Conservation (phyloP, 768 basidiomycete genomes). For the Tylopilus sp. region DNA sequence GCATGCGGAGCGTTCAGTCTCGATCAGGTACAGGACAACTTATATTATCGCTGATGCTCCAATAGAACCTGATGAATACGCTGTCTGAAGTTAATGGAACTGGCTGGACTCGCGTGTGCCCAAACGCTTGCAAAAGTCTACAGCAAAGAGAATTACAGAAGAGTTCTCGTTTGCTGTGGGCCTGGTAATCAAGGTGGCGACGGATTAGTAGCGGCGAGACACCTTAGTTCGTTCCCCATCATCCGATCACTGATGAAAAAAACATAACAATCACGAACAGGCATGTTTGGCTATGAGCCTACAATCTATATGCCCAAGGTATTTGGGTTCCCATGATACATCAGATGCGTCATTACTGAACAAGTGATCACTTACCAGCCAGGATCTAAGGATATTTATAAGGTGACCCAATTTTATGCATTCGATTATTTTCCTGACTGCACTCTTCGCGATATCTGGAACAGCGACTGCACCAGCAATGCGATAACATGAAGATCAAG, state of each 20-base stretch:
- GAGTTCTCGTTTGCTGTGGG: constrained; percentile 93
- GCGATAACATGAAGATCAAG: constrained; percentile 82
- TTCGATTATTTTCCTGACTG: neutral
- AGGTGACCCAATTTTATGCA: constrained; percentile 40
- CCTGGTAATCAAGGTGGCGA: constrained; percentile 98
- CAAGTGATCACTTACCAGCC: constrained; percentile 49
- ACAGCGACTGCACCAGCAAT: constrained; percentile 81
- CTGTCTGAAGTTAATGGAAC: constrained; percentile 80
- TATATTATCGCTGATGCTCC: neutral
- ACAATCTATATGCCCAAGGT: constrained; percentile 95
- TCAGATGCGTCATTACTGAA: neutral
- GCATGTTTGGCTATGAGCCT: constrained; percentile 89
- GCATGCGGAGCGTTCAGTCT: constrained; percentile 87
- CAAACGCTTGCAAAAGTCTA: constrained; percentile 82
- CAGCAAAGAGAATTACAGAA: constrained; percentile 58
- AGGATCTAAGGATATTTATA: constrained; percentile 90
- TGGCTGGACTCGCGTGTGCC: constrained; percentile 93
- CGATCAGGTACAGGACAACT: constrained; percentile 62
- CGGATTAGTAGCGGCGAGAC: constrained; percentile 93
- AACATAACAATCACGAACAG: constrained; percentile 37
- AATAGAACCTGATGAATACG: neutral
- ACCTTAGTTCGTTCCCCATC: constrained; percentile 60
- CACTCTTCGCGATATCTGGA: neutral
- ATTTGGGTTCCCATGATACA: neutral
- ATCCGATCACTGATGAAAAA: neutral